phyloP scores from a whole-genome alignment of 805 yeast genomes.

The Candida bentonensis region DNA sequence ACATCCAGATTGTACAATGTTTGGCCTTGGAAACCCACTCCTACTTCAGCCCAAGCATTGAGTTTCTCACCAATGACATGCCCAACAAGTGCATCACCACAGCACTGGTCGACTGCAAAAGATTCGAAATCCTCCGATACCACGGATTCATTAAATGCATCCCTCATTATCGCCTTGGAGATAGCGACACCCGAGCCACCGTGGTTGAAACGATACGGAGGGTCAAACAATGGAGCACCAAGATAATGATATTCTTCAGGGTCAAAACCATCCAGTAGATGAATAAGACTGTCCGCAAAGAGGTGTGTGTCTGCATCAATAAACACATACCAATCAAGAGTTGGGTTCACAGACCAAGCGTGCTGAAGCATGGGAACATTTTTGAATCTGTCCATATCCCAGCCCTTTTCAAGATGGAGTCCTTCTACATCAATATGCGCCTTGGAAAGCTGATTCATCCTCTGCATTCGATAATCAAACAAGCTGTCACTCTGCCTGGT shows the following conservation, averaged over 20 bases:
- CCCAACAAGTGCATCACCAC: constrained; percentile 24
- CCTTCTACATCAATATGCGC: constrained; percentile 9
- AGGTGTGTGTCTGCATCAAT: constrained; percentile 24
- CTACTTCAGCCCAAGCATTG: constrained; percentile 6
- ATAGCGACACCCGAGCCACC: constrained; percentile 26
- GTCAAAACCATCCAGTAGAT: constrained; percentile 12
- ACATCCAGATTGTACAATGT: constrained; percentile 11
- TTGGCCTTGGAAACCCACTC: constrained; percentile 20
- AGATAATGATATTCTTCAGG: constrained; percentile 18
- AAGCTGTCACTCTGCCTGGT: constrained; percentile 12
- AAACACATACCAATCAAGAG: constrained; percentile 23
- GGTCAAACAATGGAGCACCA: constrained; percentile 12
- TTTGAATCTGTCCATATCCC: constrained; percentile 24
- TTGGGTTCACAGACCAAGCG: constrained; percentile 18
- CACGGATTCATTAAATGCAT: constrained; percentile 5
- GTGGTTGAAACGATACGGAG: constrained; percentile 20
- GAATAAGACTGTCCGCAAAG: constrained; percentile 16
- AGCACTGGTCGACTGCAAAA: constrained; percentile 15
- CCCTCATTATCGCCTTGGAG: constrained; percentile 19
- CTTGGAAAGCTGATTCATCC: neutral
- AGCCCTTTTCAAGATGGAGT: constrained; percentile 16
- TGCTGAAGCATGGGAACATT: constrained; percentile 23
- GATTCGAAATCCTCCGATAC: constrained; percentile 6
- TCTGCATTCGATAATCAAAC: constrained; percentile 14
- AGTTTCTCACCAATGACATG: constrained; percentile 11